These are phyloP conservation scores for Sarocladium strictum DNA, from an alignment of 2,329 filamentous ascomycete genomes.

Conservation along the genomic window DNA sequence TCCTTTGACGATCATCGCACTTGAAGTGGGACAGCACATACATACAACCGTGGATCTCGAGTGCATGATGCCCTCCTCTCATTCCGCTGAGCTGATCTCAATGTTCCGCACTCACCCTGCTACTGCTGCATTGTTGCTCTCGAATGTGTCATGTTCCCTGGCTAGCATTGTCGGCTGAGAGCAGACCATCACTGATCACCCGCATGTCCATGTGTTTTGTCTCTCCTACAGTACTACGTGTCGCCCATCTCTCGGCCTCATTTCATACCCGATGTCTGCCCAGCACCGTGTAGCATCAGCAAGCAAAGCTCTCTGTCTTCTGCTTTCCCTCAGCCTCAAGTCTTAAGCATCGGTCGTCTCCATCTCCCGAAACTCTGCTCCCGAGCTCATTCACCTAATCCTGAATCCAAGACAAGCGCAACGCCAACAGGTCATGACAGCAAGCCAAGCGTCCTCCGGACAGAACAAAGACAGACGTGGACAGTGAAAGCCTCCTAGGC, in stretches of 20 bases:
- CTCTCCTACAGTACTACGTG: not conserved
- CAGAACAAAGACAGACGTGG: not conserved
- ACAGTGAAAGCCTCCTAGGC: not conserved
- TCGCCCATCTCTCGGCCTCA: constrained; percentile 1
- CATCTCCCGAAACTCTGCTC: not conserved
- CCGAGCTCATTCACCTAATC: not conserved
- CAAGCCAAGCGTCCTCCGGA: not conserved
- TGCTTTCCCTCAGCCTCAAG: too few relatives aligned
- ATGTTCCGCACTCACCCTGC: not conserved
- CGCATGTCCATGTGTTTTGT: not conserved
- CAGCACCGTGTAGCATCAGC: not conserved
- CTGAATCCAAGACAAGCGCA: not conserved
- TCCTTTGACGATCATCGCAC: constrained; percentile 4
- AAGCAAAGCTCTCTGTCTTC: not conserved
- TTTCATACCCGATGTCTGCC: not conserved
- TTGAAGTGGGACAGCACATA: too few relatives aligned
- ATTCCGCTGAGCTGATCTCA: not conserved
- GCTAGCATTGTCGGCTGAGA: not conserved
- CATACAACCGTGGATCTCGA: not conserved
- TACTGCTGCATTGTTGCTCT: not conserved
- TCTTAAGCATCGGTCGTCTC: not conserved
- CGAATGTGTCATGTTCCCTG: too few relatives aligned
- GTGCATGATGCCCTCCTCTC: not conserved
- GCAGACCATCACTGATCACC: not conserved
- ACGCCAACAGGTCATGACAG: too few relatives aligned